Conservation (phyloP, 805 yeast genomes). For the Kazachstania martiniae region DNA sequence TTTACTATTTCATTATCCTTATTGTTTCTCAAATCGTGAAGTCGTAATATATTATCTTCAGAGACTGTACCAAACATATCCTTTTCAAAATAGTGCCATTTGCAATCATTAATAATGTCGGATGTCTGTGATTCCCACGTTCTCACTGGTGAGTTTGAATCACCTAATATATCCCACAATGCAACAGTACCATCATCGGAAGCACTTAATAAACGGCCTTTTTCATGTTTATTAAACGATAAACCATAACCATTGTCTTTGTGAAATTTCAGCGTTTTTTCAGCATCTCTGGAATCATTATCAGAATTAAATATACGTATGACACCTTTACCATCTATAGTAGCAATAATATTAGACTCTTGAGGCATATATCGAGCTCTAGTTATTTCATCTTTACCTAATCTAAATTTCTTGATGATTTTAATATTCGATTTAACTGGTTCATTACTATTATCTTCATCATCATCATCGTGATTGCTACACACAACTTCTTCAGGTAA, state of each 20-base stretch:
- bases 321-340: conserved; percentile 59
- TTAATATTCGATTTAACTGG: conserved; percentile 38
- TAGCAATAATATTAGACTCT: conserved; percentile 42
- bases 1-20: conserved; percentile 15
- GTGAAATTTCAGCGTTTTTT: conserved; percentile 41
- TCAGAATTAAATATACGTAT: conserved; percentile 41
- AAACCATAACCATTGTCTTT: conserved; percentile 65
- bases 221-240: conserved; percentile 44
- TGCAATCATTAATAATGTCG: conserved; percentile 64
- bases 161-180: conserved; percentile 44
- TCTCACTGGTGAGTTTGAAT: conserved; percentile 8
- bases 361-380: conserved; percentile 66
- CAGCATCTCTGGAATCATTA: conserved; percentile 19
- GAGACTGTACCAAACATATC: conserved; percentile 59
- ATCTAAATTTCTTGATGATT: conserved; percentile 49
- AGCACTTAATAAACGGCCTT: conserved; percentile 45
- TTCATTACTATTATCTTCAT: conserved; percentile 13
- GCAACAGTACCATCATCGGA: conserved; percentile 60
- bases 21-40: conserved; percentile 42
- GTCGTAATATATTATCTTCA: conserved; percentile 48
- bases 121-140: conserved; percentile 30
- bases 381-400: conserved; percentile 57
- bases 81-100: conserved; percentile 50
- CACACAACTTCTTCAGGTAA: conserved; percentile 32
- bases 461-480: not conserved